These are phyloP conservation scores for Voacanga thouarsii DNA, from an alignment of 257 asterid genomes.

Conservation along the genomic window DNA sequence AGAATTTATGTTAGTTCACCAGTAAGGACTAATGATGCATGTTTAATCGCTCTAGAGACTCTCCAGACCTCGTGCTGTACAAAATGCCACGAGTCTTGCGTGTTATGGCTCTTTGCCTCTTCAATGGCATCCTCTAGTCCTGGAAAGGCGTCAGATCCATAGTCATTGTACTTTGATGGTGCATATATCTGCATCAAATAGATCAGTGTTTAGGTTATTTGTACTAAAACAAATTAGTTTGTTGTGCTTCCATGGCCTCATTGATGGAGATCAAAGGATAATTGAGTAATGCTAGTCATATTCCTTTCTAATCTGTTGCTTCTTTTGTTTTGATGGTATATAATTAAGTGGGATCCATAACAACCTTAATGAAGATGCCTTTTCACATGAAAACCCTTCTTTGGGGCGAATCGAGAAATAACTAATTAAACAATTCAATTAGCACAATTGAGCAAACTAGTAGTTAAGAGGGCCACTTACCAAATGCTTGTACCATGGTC, in stretches of 20 bases:
- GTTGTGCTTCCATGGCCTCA: background rate
- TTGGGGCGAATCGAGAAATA: background rate
- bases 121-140: conserved; percentile 68
- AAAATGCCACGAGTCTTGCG: conserved; percentile 46
- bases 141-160: conserved; percentile 69
- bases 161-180: conserved; percentile 65
- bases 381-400: background rate
- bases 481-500: conserved; percentile 84
- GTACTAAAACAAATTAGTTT: background rate
- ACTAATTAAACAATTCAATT: background rate
- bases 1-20: conserved; percentile 49
- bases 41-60: conserved; percentile 78
- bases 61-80: conserved; percentile 88
- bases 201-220: conserved; percentile 12
- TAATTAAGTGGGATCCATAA: background rate
- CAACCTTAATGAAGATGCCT: background rate
- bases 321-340: background rate
- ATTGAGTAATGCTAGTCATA: background rate
- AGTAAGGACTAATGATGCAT: conserved; percentile 64
- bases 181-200: conserved; percentile 58
- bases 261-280: background rate
- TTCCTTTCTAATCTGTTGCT: background rate
- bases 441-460: background rate
- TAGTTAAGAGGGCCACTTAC: conserved; percentile 34
- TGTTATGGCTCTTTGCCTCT: conserved; percentile 42